Base-by-base conservation (phyloP, 2,329 filamentous ascomycete genomes). In the Xylaria digitata region DNA sequence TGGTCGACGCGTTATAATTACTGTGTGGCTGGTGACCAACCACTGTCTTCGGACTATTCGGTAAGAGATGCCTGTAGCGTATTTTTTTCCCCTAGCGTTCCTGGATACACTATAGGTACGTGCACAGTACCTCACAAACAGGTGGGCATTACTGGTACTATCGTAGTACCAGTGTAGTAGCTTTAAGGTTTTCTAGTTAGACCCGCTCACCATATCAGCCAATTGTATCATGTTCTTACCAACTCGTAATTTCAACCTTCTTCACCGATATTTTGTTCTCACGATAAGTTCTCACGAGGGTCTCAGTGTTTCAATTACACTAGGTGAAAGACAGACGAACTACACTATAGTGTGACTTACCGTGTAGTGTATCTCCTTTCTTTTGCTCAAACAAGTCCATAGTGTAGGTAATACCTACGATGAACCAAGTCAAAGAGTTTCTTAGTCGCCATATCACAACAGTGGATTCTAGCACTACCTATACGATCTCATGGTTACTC, bases 251-350 rank as follows among this genome's bases (percentile, higher is more conserved):
- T 72, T 71, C 34, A 40, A 66, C 54, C 56, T 66, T 71, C 70
- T 71, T 70, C 73, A 75, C 73, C 72, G 73, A 74, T 74, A 65
- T 48, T 70, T 69, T 49, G 59, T 26, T 32, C 57, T 52, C 11
- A 61, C 30, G 56, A 64, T 34, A 30, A 11, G 7, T 1, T 15
- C 9, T 37, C 30, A 34, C 13, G 34, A 34, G 34, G 21, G 5
- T 11, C 55, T 46, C 40, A 34, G 30, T 30, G 17, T 42, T 49
- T 34, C 15, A 6, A 19, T n/a, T n/a, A n/a, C n/a, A n/a, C 21
- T 17, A 30, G 21, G 21, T n/a, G 19, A 23, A 32, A 34, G n/a
- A 21, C 17, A 17, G 30, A 43, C 19, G 19, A 43, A 49, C 21
- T 11, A 49, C 21, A 13, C 13, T 7, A 40, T 40, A 40, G 11